Base-by-base conservation (phyloP, 2,329 filamentous ascomycete species). In the Cyphellophora attinorum region DNA sequence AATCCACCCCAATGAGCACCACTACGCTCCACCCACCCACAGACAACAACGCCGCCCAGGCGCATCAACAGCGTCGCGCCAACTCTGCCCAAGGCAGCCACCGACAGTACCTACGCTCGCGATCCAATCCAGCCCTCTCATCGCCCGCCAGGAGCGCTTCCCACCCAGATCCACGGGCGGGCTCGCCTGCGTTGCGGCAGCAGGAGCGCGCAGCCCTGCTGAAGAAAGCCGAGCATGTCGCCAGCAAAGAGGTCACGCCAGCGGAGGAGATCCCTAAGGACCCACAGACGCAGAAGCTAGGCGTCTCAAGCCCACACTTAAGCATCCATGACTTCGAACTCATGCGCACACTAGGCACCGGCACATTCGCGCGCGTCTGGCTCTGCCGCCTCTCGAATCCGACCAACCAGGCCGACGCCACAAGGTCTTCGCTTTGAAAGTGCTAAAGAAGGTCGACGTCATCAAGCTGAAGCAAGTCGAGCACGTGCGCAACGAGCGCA, bases 401-500 rank as follows among this genome's bases (percentile, higher is more conserved):
- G 31, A 51, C 51, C 21, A 34, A 37, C 6, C 51, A 58, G 23
- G 39, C 41, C 21, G 52, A 55, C 29, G 44, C 49, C 38, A 50
- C 41, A 58, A 57, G 44, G 62, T 68, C 3, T 68, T 64, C 51
- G 65, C 65, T 19, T 50, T 69, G 33, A 69, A 69, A 48, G 56
- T 67, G 15, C 53, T 69, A 17, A 64, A 65, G 37, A 69, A 69
- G 49, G 62, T 61, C 21, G 65, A 69, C 48, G 65, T 69, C 34
- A 65, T 69, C 50, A 72, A 74, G 39, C 59, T 79, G 49, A 79
- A 80, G 62, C 76, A 80, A 50, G 74, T 80, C 42, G 76, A 79
- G 58, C 76, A 79, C 58, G 74, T 79, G 31, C 70, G 74, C 44
- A 79, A 79, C 57, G 76, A 80, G 59, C 68, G 74, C 47, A 76